Base-by-base conservation (phyloP, 805 yeast species). In the Schwanniomyces occidentalis region DNA sequence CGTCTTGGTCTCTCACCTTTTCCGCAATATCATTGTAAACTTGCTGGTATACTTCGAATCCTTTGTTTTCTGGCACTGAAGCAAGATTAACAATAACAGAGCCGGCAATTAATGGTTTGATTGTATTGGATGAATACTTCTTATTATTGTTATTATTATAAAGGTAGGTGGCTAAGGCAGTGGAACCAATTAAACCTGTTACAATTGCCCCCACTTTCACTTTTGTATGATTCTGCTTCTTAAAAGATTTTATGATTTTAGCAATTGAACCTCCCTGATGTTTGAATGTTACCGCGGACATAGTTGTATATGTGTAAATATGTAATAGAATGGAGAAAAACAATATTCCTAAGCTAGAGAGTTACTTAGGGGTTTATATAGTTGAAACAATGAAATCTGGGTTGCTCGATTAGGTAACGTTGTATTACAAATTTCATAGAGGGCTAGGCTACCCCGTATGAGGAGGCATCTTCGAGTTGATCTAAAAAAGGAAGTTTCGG, bases 11-110 rank as follows among this genome's bases (percentile, higher is more conserved):
- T 44, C 71, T 67, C 16, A 85, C 55, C 56, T 71, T 74, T 26
- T 52, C 54, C 22, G 82, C 96, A 73, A 77, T 87, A 45, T 79
- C 93, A 64, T 78, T 81, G 63, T 80, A 91, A 41, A 77, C 77
- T 40, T 65, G 50, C 58, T 74, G 89, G 55, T 74, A 89, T 45
- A 84, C 86, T 8, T 69, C 65, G 33, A 52, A 58, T 3, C 63
- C 46, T 49, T 66, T 51, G 5, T 51, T 64, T 5, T 64, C 56
- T 8, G 71, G 69, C 17, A 64, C 45, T 6, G 62, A 50, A 6
- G 72, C 62, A n/a, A 37, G 37, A 30, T 58, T 53, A 31, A 55
- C 48, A 12, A 49, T 40, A 14, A 58, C 53, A 21, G 56, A 44
- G 18, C 64, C 63, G 12, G 40, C 42, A 17, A 50, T 34, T n/a